phyloP scores from a whole-genome alignment of 352 stramenopile species.

The Phytophthora cajani region DNA sequence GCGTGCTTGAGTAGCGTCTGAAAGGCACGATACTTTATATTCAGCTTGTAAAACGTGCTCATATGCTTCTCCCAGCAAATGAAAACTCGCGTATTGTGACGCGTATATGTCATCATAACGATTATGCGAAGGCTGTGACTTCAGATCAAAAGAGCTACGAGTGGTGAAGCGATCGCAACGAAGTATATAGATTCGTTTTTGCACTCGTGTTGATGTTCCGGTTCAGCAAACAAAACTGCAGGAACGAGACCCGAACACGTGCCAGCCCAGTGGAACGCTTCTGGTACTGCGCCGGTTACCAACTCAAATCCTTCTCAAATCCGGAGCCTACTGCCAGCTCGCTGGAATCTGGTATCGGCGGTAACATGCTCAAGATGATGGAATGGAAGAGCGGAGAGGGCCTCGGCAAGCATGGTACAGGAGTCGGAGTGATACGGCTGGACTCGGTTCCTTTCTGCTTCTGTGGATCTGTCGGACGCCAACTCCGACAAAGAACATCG shows the following conservation, averaged over 20 bases:
- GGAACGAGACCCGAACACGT: too few relatives aligned
- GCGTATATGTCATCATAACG: slow-evolving; percentile 56
- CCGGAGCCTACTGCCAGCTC: slow-evolving; percentile 22
- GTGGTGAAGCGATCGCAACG: too few relatives aligned
- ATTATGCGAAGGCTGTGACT: slow-evolving; percentile 53
- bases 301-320: not conserved
- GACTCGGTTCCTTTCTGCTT: slow-evolving; percentile 49
- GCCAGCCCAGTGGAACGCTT: slow-evolving; percentile 4
- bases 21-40: slow-evolving; percentile 53
- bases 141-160: too few relatives aligned
- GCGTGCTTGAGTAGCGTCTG: slow-evolving; percentile 49
- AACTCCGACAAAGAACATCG: slow-evolving; percentile 70
- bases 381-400: slow-evolving; percentile 87
- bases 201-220: too few relatives aligned
- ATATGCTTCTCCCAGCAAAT: slow-evolving; percentile 61
- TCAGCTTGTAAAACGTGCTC: slow-evolving; percentile 40
- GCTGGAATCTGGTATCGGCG: slow-evolving; percentile 74
- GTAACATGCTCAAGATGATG: slow-evolving; percentile 91
- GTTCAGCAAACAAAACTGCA: too few relatives aligned
- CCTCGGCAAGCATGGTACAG: slow-evolving; percentile 80
- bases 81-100: slow-evolving; percentile 59
- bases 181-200: too few relatives aligned
- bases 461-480: slow-evolving; percentile 54
- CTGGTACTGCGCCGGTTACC: not conserved
- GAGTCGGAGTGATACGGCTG: slow-evolving; percentile 67